Evolutionary conservation across 1,139 yeast genomes (phyloP).

Genomic region (Suhomyces atakaporum): DNA sequence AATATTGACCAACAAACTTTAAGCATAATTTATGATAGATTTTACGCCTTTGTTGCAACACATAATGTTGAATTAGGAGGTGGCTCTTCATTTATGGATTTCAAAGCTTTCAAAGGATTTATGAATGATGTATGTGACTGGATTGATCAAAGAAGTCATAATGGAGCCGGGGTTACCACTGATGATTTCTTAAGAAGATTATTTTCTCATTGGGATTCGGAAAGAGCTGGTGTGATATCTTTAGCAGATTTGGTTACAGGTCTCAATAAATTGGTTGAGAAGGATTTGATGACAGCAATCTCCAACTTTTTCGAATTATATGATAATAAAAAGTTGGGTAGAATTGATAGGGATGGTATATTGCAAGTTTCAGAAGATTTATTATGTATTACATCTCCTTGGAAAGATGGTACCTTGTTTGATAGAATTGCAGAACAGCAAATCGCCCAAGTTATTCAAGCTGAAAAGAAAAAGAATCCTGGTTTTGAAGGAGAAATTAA

Average conservation of each 20-base stretch:
- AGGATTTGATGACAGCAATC: slow-evolving; percentile 77
- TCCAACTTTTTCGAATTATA: slow-evolving; percentile 79
- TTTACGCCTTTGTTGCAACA: slow-evolving; percentile 72
- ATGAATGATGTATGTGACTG: slow-evolving; percentile 84
- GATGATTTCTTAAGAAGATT: slow-evolving; percentile 60
- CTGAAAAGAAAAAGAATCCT: slow-evolving; percentile 54
- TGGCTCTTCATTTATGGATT: slow-evolving; percentile 73
- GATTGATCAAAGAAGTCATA: slow-evolving; percentile 37
- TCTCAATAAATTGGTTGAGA: slow-evolving; percentile 64
- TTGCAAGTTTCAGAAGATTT: slow-evolving; percentile 85
- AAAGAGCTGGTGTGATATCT: slow-evolving; percentile 55
- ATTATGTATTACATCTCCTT: slow-evolving; percentile 77
- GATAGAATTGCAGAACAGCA: slow-evolving; percentile 62
- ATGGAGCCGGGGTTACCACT: slow-evolving; percentile 24
- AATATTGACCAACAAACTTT: slow-evolving; percentile 60
- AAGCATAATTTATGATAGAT: slow-evolving; percentile 79
- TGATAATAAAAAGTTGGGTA: slow-evolving; percentile 61
- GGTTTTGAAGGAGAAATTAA: slow-evolving; percentile 40
- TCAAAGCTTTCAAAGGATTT: slow-evolving; percentile 68
- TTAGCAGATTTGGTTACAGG: slow-evolving; percentile 75
- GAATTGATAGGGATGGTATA: slow-evolving; percentile 76
- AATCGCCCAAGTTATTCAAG: slow-evolving; percentile 67
- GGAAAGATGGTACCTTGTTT: slow-evolving; percentile 66
- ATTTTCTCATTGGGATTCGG: slow-evolving; percentile 70
- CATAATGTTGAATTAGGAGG: slow-evolving; percentile 67